Conservation (phyloP, 805 yeast species). For the Metschnikowia hibisci region DNA sequence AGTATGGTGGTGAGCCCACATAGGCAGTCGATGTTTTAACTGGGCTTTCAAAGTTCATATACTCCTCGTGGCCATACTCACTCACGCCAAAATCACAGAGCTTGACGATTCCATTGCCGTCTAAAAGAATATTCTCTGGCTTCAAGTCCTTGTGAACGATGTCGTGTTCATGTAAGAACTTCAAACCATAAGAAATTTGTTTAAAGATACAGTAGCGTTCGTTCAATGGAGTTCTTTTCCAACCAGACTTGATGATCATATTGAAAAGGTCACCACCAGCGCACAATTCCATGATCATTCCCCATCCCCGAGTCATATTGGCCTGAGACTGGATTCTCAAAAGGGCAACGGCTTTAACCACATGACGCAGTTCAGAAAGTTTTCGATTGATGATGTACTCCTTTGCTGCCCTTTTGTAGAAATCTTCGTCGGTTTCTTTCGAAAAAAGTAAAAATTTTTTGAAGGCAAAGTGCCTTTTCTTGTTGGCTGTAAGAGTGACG, state of each 20-base stretch:
- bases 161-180: constrained; percentile 60
- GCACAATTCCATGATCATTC: constrained; percentile 64
- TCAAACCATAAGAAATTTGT: constrained; percentile 60
- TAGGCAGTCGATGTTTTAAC: constrained; percentile 41
- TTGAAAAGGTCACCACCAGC: constrained; percentile 59
- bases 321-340: constrained; percentile 55
- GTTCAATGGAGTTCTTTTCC: constrained; percentile 48
- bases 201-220: constrained; percentile 68
- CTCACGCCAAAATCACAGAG: constrained; percentile 77
- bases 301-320: constrained; percentile 66
- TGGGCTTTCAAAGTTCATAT: constrained; percentile 46
- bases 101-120: constrained; percentile 57
- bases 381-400: constrained; percentile 61
- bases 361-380: constrained; percentile 54
- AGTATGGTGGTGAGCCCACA: constrained; percentile 80
- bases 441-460: constrained; percentile 59
- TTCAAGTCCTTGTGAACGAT: constrained; percentile 71
- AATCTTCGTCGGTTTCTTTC: constrained; percentile 60
- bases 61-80: constrained; percentile 54
- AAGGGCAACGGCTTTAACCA: constrained; percentile 52
- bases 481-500: constrained; percentile 33
- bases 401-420: constrained; percentile 59
- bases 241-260: constrained; percentile 51
- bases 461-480: constrained; percentile 54
- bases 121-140: constrained; percentile 68